A percentile compares a stretch with the other conserved stretches of the same genome.
These are phyloP conservation scores for Cercis canadensis DNA, from an alignment of 306 rosid species.

Conservation along the genomic window DNA sequence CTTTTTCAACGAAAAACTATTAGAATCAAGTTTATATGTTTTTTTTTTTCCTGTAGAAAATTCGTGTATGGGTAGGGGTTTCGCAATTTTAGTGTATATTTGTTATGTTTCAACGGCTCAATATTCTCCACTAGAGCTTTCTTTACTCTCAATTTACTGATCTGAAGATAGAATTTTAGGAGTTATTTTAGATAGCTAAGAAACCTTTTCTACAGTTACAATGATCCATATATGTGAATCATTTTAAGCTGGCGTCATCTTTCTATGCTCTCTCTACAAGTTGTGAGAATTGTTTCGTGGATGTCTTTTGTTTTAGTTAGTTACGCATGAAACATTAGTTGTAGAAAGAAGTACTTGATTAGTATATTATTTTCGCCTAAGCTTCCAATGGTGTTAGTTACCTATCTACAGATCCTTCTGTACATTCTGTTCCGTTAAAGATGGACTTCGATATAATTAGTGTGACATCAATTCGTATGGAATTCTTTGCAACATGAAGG, in stretches of 20 bases:
- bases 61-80: neutral
- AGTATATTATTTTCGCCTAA: neutral
- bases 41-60: too few relatives aligned
- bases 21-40: neutral
- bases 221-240: neutral
- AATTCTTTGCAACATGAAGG: neutral
- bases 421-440: neutral
- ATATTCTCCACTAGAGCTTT: neutral
- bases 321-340: neutral
- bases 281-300: neutral
- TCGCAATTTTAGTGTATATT: neutral
- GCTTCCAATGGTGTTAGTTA: too few relatives aligned
- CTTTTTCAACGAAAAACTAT: neutral
- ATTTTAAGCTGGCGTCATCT: neutral
- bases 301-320: neutral
- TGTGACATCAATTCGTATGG: too few relatives aligned
- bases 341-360: neutral
- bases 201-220: neutral
- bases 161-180: neutral
- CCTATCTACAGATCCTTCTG: too few relatives aligned
- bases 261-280: neutral
- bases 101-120: neutral
- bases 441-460: neutral
- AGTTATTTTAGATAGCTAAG: neutral
- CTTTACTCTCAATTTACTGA: neutral